Evolutionary conservation across 2,329 filamentous ascomycete species (phyloP), one percentile per base, ranked within the genome.

Genomic region (Macrophomina pseudophaseolina): DNA sequence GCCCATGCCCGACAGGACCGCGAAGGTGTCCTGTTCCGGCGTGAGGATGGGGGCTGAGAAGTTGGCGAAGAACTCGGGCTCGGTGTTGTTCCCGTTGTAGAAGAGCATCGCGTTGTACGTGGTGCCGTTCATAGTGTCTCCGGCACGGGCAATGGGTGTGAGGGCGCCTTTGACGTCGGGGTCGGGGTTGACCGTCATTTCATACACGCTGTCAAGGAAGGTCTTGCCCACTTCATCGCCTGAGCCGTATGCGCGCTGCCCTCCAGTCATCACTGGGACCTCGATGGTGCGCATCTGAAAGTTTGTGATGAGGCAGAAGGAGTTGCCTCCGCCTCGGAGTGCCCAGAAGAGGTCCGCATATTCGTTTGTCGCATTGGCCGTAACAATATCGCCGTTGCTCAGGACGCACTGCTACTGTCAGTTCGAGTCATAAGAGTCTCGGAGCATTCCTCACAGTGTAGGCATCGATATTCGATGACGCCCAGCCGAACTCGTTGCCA

Each of bases 391-490:
- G 66, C 82, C 80, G 9, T 81, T 79, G 28, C 83, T 38, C 2
- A 60, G 42, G 11, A 60, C 58, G 4, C 42, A 60, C 58, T 49
- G 7, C 5, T 46, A 4, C 16, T 4, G 52, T 54, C 33, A 54
- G 52, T n/a, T 7, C 12, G 11, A 18, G n/a, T 4, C 1, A 6
- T 3, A 18, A 9, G 16, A 4, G 8, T 38, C 35, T 38, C 3
- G 11, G 5, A 3, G 0, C 73, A 68, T 69, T n/a, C 74, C 83
- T 79, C n/a, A 84, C 77, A 64, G 85, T 80, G 59, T 76, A 82
- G 53, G 81, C 79, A 28, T 81, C 72, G 7, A 84, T 78, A 64
- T 80, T 82, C 66, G 83, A 81, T 32, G 80, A 80, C 23, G 81
- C 79, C 78, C 81, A 82, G 18, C 83, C 83, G 68, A 84, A 82